phyloP scores from a whole-genome alignment of 805 yeast genomes.

The Suhomyces faveliae region DNA sequence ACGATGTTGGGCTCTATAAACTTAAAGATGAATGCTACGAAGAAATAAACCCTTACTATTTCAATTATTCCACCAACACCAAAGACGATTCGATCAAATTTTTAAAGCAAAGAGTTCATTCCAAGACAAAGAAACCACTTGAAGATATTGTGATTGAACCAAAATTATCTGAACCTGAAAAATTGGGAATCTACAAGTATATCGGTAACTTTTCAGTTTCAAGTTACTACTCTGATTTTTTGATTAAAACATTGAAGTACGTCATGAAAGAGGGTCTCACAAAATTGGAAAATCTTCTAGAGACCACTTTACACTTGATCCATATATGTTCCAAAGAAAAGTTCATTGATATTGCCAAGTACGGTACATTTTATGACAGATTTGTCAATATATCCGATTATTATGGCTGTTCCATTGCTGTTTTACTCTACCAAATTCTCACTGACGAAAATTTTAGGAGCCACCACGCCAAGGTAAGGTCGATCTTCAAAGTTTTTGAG shows the following conservation, averaged over 20 bases:
- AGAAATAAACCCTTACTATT: constrained; percentile 62
- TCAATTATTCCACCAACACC: constrained; percentile 72
- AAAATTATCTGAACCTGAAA: constrained; percentile 28
- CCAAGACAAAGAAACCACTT: constrained; percentile 32
- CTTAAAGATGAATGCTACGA: constrained; percentile 36
- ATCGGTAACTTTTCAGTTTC: constrained; percentile 55
- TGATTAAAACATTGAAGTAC: constrained; percentile 49
- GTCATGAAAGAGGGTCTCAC: constrained; percentile 33
- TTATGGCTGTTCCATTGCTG: constrained; percentile 37
- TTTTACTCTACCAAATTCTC: constrained; percentile 38
- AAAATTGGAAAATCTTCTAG: constrained; percentile 55
- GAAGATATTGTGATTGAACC: constrained; percentile 62
- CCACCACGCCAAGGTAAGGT: constrained; percentile 56
- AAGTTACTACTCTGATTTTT: constrained; percentile 50
- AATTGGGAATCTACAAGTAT: constrained; percentile 38
- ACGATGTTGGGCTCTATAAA: constrained; percentile 36
- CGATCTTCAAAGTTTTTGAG: constrained; percentile 43
- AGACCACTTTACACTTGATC: constrained; percentile 61
- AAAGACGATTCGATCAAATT: constrained; percentile 79
- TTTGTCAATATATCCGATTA: constrained; percentile 31
- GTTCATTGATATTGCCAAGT: constrained; percentile 24
- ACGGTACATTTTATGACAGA: constrained; percentile 31
- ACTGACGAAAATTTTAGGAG: constrained; percentile 37
- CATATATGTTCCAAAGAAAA: constrained; percentile 51
- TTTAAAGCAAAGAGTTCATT: constrained; percentile 50